These are phyloP conservation scores for Ceratocystis ficicola DNA, from an alignment of 2,329 filamentous ascomycete genomes.

Conservation along the genomic window DNA sequence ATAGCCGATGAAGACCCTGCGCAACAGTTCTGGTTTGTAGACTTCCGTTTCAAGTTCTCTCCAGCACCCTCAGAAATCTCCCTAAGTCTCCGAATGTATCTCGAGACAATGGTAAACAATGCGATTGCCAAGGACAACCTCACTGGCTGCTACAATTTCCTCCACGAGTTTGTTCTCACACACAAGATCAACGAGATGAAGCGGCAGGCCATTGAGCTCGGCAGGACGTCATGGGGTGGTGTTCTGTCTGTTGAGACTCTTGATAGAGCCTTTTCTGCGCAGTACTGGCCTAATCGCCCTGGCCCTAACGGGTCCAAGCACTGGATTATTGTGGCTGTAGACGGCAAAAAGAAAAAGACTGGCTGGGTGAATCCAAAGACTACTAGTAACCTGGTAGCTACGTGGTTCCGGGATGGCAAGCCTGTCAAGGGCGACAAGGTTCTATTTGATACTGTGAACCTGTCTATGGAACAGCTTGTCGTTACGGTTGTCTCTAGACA, in stretches of 20 bases:
- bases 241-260: constrained; percentile 65
- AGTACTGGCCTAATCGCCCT: constrained; percentile 68
- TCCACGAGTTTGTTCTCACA: constrained; percentile 80
- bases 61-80: constrained; percentile 53
- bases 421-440: constrained; percentile 60
- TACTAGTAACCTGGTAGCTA: constrained; percentile 47
- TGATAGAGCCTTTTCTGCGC: constrained; percentile 70
- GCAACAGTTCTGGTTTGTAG: constrained; percentile 87
- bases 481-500: constrained; percentile 65
- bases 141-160: constrained; percentile 66
- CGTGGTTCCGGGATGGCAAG: constrained; percentile 77
- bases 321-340: constrained; percentile 80
- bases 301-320: constrained; percentile 53
- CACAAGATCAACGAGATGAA: constrained; percentile 78
- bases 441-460: constrained; percentile 48
- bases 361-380: constrained; percentile 32
- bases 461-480: constrained; percentile 65
- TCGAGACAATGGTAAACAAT: constrained; percentile 63
- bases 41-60: constrained; percentile 71
- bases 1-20: constrained; percentile 74
- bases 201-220: constrained; percentile 62
- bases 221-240: constrained; percentile 62
- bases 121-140: constrained; percentile 59
- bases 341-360: constrained; percentile 47
- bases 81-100: constrained; percentile 48